phyloP scores from a whole-genome alignment of 208 protist species.

The Leishmania martiniquensis region DNA sequence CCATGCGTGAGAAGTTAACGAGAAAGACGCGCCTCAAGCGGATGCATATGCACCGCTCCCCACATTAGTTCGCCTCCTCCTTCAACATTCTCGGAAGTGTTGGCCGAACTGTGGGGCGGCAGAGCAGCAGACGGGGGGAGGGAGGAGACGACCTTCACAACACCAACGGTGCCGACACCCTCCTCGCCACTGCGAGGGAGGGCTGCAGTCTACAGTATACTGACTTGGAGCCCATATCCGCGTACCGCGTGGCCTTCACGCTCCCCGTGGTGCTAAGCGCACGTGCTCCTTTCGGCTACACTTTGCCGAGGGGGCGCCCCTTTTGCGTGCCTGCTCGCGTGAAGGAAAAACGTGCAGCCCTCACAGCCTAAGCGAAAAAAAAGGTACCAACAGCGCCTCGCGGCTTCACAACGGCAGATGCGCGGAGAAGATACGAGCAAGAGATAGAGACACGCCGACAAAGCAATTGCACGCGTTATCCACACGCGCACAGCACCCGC shows the following conservation, averaged over 20 bases:
- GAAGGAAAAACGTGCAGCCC: background rate
- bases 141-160: background rate
- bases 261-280: background rate
- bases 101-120: background rate
- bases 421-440: background rate
- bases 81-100: background rate
- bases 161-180: background rate
- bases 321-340: background rate
- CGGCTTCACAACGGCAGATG: background rate
- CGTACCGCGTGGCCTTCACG: background rate
- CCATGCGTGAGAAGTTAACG: background rate
- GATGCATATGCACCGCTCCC: background rate
- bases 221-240: background rate
- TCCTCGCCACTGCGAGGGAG: background rate
- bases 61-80: background rate
- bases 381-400: background rate
- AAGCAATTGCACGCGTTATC: background rate
- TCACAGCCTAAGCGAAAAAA: background rate
- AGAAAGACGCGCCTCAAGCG: background rate
- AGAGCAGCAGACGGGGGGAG: background rate
- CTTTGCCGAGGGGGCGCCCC: background rate
- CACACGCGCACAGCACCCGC: background rate
- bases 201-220: too few relatives aligned
- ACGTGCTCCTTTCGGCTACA: background rate
- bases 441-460: background rate